Conservation (phyloP, 192 early-diverging fungal genomes). For the Coemansia sp. region DNA sequence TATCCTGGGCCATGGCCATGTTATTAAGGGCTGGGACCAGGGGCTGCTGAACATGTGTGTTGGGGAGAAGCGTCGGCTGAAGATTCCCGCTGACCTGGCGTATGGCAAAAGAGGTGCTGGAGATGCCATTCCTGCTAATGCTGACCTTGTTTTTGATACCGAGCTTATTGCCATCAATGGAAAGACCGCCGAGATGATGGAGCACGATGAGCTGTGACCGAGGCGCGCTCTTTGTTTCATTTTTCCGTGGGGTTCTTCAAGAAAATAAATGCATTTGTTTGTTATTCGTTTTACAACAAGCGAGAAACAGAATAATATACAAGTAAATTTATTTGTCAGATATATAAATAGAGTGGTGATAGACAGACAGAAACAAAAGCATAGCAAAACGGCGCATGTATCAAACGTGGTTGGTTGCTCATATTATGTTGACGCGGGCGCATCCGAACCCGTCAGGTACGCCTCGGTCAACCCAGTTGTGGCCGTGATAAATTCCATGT, state of each 20-base stretch:
- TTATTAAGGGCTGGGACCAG: constrained; percentile 83
- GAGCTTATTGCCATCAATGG: constrained; percentile 61
- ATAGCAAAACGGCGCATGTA: not conserved
- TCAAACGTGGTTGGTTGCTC: not conserved
- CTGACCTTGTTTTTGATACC: constrained; percentile 77
- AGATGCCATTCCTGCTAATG: constrained; percentile 71
- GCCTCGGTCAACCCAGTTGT: constrained; percentile 25
- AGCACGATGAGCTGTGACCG: constrained; percentile 30
- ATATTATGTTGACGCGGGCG: not conserved
- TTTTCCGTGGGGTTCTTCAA: too few relatives aligned
- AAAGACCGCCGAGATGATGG: not conserved
- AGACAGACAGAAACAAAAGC: not conserved
- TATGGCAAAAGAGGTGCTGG: constrained; percentile 75
- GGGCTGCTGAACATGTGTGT: constrained; percentile 87
- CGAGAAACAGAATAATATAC: too few relatives aligned
- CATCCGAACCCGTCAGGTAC: constrained; percentile 4
- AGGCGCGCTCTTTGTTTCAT: too few relatives aligned
- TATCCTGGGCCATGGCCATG: constrained; percentile 84
- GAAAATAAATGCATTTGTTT: too few relatives aligned
- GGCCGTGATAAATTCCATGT: constrained; percentile 36
- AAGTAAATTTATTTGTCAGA: too few relatives aligned
- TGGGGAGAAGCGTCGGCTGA: constrained; percentile 77
- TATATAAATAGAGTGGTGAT: too few relatives aligned
- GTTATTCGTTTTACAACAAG: too few relatives aligned
- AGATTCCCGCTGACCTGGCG: constrained; percentile 74